Evolutionary conservation across 805 yeast genomes (phyloP), one percentile per base, ranked within the genome.

Genomic region (Dipodascopsis uninucleata): DNA sequence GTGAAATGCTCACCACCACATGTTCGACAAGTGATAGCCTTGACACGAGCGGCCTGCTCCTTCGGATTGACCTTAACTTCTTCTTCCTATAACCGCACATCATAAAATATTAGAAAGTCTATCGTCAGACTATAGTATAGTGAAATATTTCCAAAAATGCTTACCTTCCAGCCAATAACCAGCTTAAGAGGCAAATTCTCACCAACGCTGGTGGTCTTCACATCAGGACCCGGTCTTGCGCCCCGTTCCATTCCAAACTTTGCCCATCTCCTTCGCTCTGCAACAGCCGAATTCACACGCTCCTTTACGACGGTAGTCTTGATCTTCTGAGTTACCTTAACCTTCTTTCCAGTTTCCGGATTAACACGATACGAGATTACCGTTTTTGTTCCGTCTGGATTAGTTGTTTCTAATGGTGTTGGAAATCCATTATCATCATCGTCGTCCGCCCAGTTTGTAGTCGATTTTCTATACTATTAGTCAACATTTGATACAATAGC

Each of bases 1-100:
- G 97, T 85, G 77, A 81, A 85, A 75, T 93, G 99, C 57, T 79
- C 83, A 63, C 96, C 96, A 50, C 84, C 85, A 82, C 99, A 93
- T 43, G 76, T 71, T 77, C 97, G 85, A 78, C 98, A 93, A 58
- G 71, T 70, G 64, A 67, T 67, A 55, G 64, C 68, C 71, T 63
- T 74, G 64, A 69, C 68, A 60, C 66, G 69, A 61, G 66, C 73
- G 42, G 67, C 64, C 41, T 69, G 71, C 59, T 74, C 74, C 34
- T 63, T 77, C 64, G 81, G 83, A 63, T 78, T 83, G 62, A 79
- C 81, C 69, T 81, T 80, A 62, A 81, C 89, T 54, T 76, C 72
- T 62, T 81, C 84, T 63, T 81, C 83, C 40, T 46, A 40, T 18
- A 40, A 36, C 39, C 88, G 89, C 83, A 47, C 81, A 70, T 41